These are phyloP conservation scores for Cladosporium sp. DNA, from an alignment of 2,329 filamentous ascomycete species.

Conservation along the genomic window DNA sequence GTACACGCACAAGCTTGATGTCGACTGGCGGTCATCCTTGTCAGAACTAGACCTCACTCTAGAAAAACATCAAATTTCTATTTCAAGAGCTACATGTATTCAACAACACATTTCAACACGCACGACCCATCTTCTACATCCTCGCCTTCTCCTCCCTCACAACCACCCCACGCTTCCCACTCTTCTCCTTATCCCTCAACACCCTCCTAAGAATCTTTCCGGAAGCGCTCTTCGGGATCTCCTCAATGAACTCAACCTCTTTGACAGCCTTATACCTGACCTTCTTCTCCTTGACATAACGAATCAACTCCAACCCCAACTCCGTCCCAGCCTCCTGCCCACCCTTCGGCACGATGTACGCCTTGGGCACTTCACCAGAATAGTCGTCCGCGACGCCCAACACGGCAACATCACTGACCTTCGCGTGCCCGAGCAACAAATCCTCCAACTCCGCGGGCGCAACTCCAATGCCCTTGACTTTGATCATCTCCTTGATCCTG, in stretches of 20 bases:
- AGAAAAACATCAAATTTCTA: no score
- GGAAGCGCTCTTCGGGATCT: slow-evolving; percentile 68
- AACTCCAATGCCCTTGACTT: slow-evolving; percentile 60
- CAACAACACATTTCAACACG: not conserved
- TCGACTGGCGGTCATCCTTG: no score
- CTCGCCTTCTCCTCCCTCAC: slow-evolving; percentile 33
- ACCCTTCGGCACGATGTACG: slow-evolving; percentile 50
- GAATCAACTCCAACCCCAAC: slow-evolving; percentile 47
- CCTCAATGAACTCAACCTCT: slow-evolving; percentile 61
- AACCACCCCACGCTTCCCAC: slow-evolving; percentile 25
- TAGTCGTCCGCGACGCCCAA: slow-evolving; percentile 52
- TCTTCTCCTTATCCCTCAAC: slow-evolving; percentile 46
- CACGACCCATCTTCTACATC: slow-evolving; percentile 18
- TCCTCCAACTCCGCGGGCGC: slow-evolving; percentile 62
- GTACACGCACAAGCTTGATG: no score
- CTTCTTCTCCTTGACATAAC: slow-evolving; percentile 63
- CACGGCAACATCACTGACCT: slow-evolving; percentile 56
- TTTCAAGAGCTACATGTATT: no score
- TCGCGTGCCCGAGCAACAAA: slow-evolving; percentile 52
- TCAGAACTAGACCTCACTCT: no score
- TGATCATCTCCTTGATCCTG: slow-evolving; percentile 62
- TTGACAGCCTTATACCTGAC: slow-evolving; percentile 65
- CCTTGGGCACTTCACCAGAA: slow-evolving; percentile 54
- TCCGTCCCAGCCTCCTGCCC: slow-evolving; percentile 21
- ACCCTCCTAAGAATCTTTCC: slow-evolving; percentile 69